These are phyloP conservation scores for Acanthamoeba lenticulata DNA, from an alignment of 208 protist species.

Conservation along the genomic window DNA sequence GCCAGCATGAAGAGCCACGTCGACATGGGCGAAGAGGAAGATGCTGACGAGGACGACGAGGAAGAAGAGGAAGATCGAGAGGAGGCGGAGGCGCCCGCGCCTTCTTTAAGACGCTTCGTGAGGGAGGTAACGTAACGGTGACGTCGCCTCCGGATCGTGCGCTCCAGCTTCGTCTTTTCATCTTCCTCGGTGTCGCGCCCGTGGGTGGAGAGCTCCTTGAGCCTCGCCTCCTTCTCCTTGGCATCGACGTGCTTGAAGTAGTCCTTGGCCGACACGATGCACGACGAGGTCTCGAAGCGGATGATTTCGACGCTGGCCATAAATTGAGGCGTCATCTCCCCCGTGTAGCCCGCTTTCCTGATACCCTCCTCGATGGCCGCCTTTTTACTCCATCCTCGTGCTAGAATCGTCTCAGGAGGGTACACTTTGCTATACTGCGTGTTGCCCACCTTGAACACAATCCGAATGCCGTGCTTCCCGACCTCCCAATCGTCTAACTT, in stretches of 20 bases:
- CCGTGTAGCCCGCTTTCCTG: conserved; percentile 29
- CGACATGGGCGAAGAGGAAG: not conserved
- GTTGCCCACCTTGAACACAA: not conserved
- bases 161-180: not conserved
- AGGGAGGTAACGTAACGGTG: not conserved
- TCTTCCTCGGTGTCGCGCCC: not conserved
- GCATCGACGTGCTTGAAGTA: conserved; percentile 39
- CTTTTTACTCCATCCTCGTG: conserved; percentile 1
- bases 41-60: not conserved
- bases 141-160: conserved; percentile 33
- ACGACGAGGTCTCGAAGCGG: conserved; percentile 60
- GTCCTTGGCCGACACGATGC: conserved; percentile 35
- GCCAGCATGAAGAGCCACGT: not conserved
- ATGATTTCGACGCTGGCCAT: conserved; percentile 15
- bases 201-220: not conserved
- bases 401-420: conserved; percentile 26
- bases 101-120: not conserved
- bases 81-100: not conserved
- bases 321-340: conserved; percentile 31
- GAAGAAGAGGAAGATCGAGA: not conserved
- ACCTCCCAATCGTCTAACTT: conserved; percentile 28
- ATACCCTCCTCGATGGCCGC: conserved; percentile 2
- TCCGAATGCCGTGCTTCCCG: conserved; percentile 39
- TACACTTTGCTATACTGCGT: conserved; percentile 30
- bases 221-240: not conserved